phyloP scores from a whole-genome alignment of 805 yeast species.

The Cyberlindnera maritima region DNA sequence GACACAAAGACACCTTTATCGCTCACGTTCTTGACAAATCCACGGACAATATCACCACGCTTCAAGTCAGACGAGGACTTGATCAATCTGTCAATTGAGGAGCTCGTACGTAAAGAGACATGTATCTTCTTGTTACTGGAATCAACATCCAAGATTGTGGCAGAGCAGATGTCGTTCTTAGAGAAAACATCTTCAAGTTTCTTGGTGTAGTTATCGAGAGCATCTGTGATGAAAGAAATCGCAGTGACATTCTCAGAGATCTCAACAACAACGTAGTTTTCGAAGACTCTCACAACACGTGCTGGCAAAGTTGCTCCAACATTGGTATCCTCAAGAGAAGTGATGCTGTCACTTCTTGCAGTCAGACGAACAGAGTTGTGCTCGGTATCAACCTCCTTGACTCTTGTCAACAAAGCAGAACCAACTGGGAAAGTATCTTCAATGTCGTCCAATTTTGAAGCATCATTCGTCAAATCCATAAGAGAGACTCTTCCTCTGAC shows the following conservation, averaged over 20 bases:
- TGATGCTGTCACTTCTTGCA: constrained; percentile 44
- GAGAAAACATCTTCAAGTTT: constrained; percentile 48
- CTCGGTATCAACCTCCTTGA: constrained; percentile 51
- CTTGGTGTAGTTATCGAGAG: constrained; percentile 62
- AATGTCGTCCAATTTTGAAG: constrained; percentile 44
- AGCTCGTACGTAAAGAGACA: constrained; percentile 58
- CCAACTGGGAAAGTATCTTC: constrained; percentile 70
- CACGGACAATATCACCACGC: constrained; percentile 73
- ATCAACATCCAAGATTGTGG: constrained; percentile 44
- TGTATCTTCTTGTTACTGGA: constrained; percentile 47
- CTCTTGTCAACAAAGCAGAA: constrained; percentile 57
- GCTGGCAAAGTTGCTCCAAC: constrained; percentile 60
- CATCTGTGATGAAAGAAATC: constrained; percentile 71
- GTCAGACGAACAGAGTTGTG: constrained; percentile 49
- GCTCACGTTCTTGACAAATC: constrained; percentile 73
- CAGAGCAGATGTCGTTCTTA: constrained; percentile 53
- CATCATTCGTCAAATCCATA: constrained; percentile 59
- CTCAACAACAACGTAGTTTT: constrained; percentile 62
- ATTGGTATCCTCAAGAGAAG: constrained; percentile 45
- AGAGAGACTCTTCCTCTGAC: constrained; percentile 64
- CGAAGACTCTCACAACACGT: constrained; percentile 55
- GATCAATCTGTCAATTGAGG: constrained; percentile 51
- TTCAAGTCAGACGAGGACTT: constrained; percentile 49
- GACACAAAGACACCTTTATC: constrained; percentile 77
- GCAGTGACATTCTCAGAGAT: constrained; percentile 63